Conservation (phyloP, 129 eudicot genomes). For the Flaveria ramosissima region DNA sequence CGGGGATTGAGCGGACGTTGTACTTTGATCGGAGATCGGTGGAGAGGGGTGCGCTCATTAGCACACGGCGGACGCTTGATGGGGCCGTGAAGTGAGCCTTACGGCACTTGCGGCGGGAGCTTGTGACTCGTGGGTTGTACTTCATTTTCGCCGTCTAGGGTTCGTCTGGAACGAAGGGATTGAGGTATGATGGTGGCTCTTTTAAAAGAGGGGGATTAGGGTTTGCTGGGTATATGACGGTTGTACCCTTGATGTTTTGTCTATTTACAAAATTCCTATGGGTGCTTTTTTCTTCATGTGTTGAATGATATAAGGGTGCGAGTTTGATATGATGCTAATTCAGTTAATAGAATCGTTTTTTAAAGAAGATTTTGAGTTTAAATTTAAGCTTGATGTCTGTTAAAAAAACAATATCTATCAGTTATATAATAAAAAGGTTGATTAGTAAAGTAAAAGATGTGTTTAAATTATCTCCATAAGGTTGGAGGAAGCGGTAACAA, state of each 20-base stretch:
- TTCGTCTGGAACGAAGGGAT: slow-evolving; percentile 5
- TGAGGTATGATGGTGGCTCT: background rate
- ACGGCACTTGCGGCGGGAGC: slow-evolving; percentile 72
- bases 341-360: too few relatives aligned
- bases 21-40: slow-evolving; percentile 58
- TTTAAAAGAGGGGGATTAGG: slow-evolving; percentile 24
- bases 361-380: too few relatives aligned
- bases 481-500: too few relatives aligned
- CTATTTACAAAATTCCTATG: background rate
- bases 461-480: too few relatives aligned
- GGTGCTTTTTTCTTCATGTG: background rate
- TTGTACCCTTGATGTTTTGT: background rate
- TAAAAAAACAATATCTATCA: too few relatives aligned
- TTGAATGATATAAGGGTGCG: background rate
- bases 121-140: slow-evolving; percentile 60
- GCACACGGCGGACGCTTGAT: slow-evolving; percentile 64
- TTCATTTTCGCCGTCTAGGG: slow-evolving; percentile 48
- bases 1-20: slow-evolving; percentile 71
- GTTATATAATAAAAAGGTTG: too few relatives aligned
- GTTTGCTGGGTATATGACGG: slow-evolving; percentile 23
- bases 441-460: too few relatives aligned
- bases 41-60: slow-evolving; percentile 72
- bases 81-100: slow-evolving; percentile 86
- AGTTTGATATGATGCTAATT: too few relatives aligned
- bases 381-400: too few relatives aligned